Percentiles rank a stretch among this genome's conserved stretches.
Conservation (phyloP, 805 yeast genomes). For the Saccharomycopsis sp. region DNA sequence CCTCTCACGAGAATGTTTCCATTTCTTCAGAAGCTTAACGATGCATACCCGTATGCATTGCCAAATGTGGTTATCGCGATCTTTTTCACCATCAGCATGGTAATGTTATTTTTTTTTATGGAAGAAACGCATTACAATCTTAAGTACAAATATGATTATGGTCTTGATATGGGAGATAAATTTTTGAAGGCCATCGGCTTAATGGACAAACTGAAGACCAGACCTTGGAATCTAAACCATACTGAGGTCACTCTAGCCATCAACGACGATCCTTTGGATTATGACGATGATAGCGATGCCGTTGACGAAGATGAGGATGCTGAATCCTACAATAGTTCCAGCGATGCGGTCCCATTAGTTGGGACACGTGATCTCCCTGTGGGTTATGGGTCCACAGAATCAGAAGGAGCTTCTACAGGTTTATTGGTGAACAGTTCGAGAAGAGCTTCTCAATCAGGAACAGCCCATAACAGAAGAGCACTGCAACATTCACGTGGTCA, state of each 20-base stretch:
- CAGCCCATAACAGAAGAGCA: not conserved
- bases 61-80: slow-evolving; percentile 44
- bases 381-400: not conserved
- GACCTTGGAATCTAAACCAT: slow-evolving; percentile 27
- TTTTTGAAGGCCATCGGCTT: slow-evolving; percentile 24
- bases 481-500: not conserved
- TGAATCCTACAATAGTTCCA: slow-evolving; percentile 4
- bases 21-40: slow-evolving; percentile 28
- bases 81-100: slow-evolving; percentile 32
- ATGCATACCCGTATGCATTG: slow-evolving; percentile 42
- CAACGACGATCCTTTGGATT: not conserved
- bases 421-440: not conserved
- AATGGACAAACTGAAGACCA: slow-evolving; percentile 21
- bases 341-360: not conserved
- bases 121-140: slow-evolving; percentile 46
- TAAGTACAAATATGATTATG: slow-evolving; percentile 36
- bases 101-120: slow-evolving; percentile 39
- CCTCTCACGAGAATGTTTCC: slow-evolving; percentile 19
- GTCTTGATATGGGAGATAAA: slow-evolving; percentile 40
- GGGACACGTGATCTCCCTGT: not conserved
- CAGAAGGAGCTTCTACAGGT: not conserved
- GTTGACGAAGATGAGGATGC: slow-evolving; percentile 10
- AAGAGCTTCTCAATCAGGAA: not conserved
- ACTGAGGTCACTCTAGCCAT: not conserved
- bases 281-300: slow-evolving; percentile 14